Base-by-base conservation (phyloP, 176 grass and related monocot species). In the Hyparrhenia diplandra region DNA sequence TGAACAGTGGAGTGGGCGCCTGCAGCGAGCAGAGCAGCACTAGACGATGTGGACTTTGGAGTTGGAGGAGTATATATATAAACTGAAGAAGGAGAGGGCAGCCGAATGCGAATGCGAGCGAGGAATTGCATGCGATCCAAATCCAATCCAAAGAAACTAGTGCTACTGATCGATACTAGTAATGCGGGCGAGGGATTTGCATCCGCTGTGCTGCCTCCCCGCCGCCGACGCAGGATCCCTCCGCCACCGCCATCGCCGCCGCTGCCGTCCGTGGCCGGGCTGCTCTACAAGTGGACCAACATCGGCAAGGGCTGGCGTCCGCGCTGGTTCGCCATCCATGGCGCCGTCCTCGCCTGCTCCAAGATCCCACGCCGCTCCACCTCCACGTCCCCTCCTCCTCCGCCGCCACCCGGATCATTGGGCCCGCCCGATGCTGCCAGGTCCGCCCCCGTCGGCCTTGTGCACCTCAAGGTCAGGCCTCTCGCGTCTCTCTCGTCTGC, bases 201-300 rank as follows among this genome's bases (percentile, higher is more conserved):
- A 98, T 79, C 95, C 92, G 43, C 90, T 98, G 68, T 98, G 95
- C 84, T 95, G 95, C 88, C 63, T 63, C 70, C 75, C 73, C 81
- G 31, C 32, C 68, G 61, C 28, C 73, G 37, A 55, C 20, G 52
- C 8, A 9, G 52, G 29, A 7, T 13, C 25, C 3, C 24, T 46
- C 10, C 7, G 76, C 46, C 46, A 18, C 46, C 49, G 1, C 17
- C 20, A 7, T 5, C 17, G 5, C 47, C 16, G 20, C 17, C 18
- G 14, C 63, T 62, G 60, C 51, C 46, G 32, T 66, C 73, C 16
- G 92, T 94, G 63, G 89, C 92, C 1, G 95, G 95, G 27, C 85
- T 94, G 45, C 84, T 95, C 29, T 84, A 83, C 92, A 98, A 98
- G 83, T 98, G 92, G 95, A 98, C 95, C 42, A 98, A 98, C 88